Percentiles rank a stretch among this genome's conserved stretches.
These are phyloP conservation scores for Colletotrichum sp. DNA, from an alignment of 2,329 filamentous ascomycete species.

Conservation along the genomic window DNA sequence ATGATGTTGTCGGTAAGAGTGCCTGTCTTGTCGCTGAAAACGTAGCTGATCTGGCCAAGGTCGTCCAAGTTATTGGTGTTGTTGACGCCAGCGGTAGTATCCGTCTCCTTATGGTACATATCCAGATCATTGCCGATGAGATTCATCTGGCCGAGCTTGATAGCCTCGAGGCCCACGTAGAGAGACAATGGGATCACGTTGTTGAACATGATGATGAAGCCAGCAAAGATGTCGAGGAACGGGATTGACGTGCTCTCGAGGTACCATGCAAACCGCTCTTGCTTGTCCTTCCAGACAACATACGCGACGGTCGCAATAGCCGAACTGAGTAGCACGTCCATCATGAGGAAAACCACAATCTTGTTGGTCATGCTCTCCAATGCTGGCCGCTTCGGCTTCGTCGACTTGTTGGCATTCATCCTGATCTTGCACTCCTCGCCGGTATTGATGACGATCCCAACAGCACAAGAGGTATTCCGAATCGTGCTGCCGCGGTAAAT, in stretches of 20 bases:
- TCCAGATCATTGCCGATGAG: slow-evolving; percentile 80
- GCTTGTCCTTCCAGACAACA: slow-evolving; percentile 71
- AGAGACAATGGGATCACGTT: slow-evolving; percentile 90
- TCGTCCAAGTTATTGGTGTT: slow-evolving; percentile 96
- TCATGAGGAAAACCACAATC: slow-evolving; percentile 80
- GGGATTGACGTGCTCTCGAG: slow-evolving; percentile 70
- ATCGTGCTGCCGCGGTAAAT: slow-evolving; percentile 86
- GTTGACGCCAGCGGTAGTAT: slow-evolving; percentile 87
- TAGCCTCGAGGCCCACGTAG: slow-evolving; percentile 87
- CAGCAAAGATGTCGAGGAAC: slow-evolving; percentile 82
- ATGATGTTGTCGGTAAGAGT: slow-evolving; percentile 94
- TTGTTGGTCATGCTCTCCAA: slow-evolving; percentile 79
- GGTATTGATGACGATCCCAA: slow-evolving; percentile 85
- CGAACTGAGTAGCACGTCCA: slow-evolving; percentile 79
- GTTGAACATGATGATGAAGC: slow-evolving; percentile 95
- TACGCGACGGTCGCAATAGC: slow-evolving; percentile 86
- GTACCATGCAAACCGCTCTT: slow-evolving; percentile 78
- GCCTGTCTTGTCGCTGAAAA: slow-evolving; percentile 95
- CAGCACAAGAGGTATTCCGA: slow-evolving; percentile 75
- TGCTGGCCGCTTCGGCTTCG: slow-evolving; percentile 80
- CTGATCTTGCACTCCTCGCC: slow-evolving; percentile 91
- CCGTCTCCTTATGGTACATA: slow-evolving; percentile 85
- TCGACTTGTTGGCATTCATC: slow-evolving; percentile 90
- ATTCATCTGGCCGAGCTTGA: slow-evolving; percentile 80
- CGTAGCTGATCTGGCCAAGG: slow-evolving; percentile 85